Evolutionary conservation across 768 basidiomycete species (phyloP).

Genomic region (Cystobasidiopsis lactophilus): DNA sequence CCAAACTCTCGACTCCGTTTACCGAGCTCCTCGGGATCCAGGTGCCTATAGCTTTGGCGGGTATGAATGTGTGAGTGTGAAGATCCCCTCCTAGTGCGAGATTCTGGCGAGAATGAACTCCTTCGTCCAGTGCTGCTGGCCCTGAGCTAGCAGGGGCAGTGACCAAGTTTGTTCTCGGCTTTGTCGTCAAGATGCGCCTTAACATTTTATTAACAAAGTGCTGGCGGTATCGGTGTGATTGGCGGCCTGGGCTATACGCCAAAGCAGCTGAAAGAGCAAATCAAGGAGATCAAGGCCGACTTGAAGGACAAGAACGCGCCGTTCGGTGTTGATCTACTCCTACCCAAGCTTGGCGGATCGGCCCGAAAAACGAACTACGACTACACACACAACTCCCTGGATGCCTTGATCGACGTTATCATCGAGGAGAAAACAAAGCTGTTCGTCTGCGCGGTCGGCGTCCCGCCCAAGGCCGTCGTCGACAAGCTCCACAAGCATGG

Average conservation of each 20-base stretch:
- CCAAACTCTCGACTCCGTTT: too few species aligned
- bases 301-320: slow-evolving; percentile 53
- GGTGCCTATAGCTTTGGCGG: too few species aligned
- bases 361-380: slow-evolving; percentile 36
- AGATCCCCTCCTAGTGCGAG: too few species aligned
- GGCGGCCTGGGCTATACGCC: slow-evolving; percentile 63
- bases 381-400: slow-evolving; percentile 69
- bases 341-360: slow-evolving; percentile 65
- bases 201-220: slow-evolving; percentile 30
- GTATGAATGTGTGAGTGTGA: too few species aligned
- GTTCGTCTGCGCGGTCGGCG: slow-evolving; percentile 51
- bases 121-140: background rate
- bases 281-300: slow-evolving; percentile 33
- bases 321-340: slow-evolving; percentile 74
- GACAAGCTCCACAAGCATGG: slow-evolving; percentile 63
- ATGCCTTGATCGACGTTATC: slow-evolving; percentile 67
- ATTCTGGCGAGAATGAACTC: too few species aligned
- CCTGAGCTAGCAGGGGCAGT: slow-evolving; percentile 74
- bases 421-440: slow-evolving; percentile 71
- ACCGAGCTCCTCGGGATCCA: too few species aligned
- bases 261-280: slow-evolving; percentile 55
- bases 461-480: slow-evolving; percentile 59
- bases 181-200: background rate
- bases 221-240: slow-evolving; percentile 78
- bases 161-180: background rate